A percentile compares a stretch with the other conserved stretches of the same genome.
Evolutionary conservation across 495 filamentous ascomycete genomes (phyloP).

Genomic region (Aspergillus hancockii): DNA sequence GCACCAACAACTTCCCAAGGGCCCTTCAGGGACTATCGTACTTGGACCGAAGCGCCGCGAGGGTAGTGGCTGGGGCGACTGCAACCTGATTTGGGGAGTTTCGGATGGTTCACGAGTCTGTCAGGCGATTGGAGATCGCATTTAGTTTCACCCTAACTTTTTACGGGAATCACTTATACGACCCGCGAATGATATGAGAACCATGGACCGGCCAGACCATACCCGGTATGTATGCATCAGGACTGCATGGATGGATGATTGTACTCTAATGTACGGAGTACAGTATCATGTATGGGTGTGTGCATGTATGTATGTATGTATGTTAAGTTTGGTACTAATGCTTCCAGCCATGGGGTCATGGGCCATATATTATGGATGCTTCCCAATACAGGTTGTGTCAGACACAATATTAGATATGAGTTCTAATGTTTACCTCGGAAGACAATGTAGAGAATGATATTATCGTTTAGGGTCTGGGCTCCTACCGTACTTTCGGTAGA

Average conservation of each 20-base stretch:
- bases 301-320: not conserved
- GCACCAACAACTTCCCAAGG: not conserved
- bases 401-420: not conserved
- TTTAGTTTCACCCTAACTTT: conserved; percentile 6
- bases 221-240: not conserved
- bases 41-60: not conserved
- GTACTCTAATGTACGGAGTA: too few species aligned
- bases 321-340: not conserved
- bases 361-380: not conserved
- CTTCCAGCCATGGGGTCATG: not conserved
- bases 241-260: not conserved
- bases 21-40: not conserved
- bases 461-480: not conserved
- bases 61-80: not conserved
- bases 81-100: conserved; percentile 22
- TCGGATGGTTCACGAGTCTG: conserved; percentile 17
- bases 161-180: not conserved
- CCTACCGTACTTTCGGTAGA: too few species aligned
- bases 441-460: not conserved
- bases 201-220: not conserved
- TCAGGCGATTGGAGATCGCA: conserved; percentile 7
- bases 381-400: not conserved
- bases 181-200: not conserved
- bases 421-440: not conserved
- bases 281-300: too few species aligned